Conservation (phyloP, 1,139 yeast genomes). For the Diutina scorzettiae region DNA sequence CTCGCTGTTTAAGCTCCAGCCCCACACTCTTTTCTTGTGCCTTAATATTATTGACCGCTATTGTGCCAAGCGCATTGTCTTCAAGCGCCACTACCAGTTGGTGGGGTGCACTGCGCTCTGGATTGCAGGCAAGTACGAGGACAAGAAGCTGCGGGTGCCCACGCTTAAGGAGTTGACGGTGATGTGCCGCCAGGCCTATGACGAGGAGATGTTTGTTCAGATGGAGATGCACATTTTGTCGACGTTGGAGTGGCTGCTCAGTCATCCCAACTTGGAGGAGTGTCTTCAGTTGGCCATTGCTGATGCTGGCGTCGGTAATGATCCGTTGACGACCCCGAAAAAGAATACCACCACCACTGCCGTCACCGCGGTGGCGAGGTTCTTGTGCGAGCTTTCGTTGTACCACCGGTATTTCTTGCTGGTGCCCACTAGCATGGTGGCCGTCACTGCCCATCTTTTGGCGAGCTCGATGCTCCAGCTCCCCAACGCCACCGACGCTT, state of each 20-base stretch:
- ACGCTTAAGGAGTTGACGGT: conserved; percentile 63
- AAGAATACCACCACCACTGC: conserved; percentile 25
- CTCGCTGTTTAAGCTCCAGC: conserved; percentile 58
- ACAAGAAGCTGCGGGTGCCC: conserved; percentile 75
- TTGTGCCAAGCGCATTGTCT: conserved; percentile 84
- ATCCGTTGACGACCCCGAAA: conserved; percentile 4
- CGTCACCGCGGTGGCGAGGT: conserved; percentile 46
- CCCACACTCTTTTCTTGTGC: conserved; percentile 71
- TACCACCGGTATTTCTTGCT: conserved; percentile 60
- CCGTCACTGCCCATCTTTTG: conserved; percentile 57
- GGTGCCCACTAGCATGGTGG: conserved; percentile 49
- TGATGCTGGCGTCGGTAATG: conserved; percentile 10
- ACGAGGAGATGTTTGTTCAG: conserved; percentile 81
- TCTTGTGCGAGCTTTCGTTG: conserved; percentile 64
- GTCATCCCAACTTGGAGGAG: conserved; percentile 52
- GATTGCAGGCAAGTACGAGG: conserved; percentile 92
- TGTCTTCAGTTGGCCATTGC: conserved; percentile 44
- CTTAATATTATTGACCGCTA: conserved; percentile 80
- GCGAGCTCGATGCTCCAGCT: conserved; percentile 56
- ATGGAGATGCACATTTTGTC: conserved; percentile 87
- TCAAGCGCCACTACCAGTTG: conserved; percentile 81
- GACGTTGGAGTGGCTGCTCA: conserved; percentile 75
- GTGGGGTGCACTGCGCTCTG: conserved; percentile 90
- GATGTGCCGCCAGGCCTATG: conserved; percentile 80
- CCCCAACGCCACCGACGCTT: conserved; percentile 23